Evolutionary conservation across 2,329 filamentous ascomycete genomes (phyloP), one percentile per base, ranked within the genome.

Genomic region (Calonectria multiphialidica): DNA sequence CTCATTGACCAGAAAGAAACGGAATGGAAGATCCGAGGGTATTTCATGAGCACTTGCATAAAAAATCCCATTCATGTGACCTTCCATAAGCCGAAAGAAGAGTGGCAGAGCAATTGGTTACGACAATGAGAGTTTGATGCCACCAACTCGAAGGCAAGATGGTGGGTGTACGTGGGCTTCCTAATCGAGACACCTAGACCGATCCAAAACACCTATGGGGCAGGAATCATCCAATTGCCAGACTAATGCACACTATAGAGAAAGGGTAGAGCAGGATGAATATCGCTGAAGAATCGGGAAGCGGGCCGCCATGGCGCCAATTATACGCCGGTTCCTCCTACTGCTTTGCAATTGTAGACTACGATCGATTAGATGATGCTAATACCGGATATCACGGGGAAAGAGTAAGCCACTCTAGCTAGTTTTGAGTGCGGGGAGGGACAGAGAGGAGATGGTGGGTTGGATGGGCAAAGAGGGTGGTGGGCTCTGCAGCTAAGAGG

Each of bases 371-470:
- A 23, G 13, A 61, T 40, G 25, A 62, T 53, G 30, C 28, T 67
- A 21, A 59, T 61, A 61, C 66, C 66, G 66, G 62, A 53, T 28
- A 23, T 57, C 30, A 25, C 63, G 49, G 30, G 47, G 55, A 40
- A 37, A 47, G 61, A 47, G 21, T 40, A 23, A 66, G 42, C 45
- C 35, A 23, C 37, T 33, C 67, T 55, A 67, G 57, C 15, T 42
- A 67, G 33, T 47, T 33, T 21, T 33, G 49, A 73, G 65, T 68
- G 71, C 71, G 68, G 71, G 68, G 59, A 55, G 35, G 68, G 35
- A 68, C 42, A 33, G 62, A 42, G 21, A 71, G 23, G 18, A 44
- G 33, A 30, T 35, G n/a, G 30, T 33, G 50, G 50, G 50, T 5
- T 37, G 37, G 28, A 59, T n/a, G 35, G 18, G 16, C 6, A 28